Evolutionary conservation across 305 asterid species (phyloP).

Genomic region (Fraxinus paxiana): DNA sequence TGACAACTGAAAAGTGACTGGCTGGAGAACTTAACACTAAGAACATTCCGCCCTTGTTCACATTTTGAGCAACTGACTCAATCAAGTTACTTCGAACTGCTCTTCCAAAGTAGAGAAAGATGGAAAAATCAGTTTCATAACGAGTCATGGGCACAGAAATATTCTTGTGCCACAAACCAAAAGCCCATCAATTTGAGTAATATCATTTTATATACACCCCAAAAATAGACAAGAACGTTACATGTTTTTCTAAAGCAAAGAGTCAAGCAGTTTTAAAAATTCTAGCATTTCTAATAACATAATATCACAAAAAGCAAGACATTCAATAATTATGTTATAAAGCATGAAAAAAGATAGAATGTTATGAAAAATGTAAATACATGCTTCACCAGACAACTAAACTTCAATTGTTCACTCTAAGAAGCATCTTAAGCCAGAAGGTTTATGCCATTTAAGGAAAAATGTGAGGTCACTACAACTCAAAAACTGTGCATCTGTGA

Average conservation of each 20-base stretch:
- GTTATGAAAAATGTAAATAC: neutral
- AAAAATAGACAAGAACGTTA: neutral
- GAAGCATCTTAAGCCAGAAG: neutral
- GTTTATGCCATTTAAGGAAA: neutral
- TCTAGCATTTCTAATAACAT: neutral
- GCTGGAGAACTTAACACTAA: neutral
- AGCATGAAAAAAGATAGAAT: neutral
- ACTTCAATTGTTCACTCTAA: neutral
- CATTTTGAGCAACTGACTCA: neutral
- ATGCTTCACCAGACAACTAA: slow-evolving; percentile 1
- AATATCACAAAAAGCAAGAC: neutral
- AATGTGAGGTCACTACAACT: slow-evolving; percentile 4
- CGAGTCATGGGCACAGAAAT: neutral
- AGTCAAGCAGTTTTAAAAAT: neutral
- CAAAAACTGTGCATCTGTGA: slow-evolving; percentile 10
- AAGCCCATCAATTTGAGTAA: neutral
- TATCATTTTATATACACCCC: neutral
- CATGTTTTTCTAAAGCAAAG: neutral
- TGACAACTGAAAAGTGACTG: neutral
- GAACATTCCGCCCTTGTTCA: neutral
- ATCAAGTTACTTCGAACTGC: neutral
- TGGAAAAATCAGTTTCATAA: neutral
- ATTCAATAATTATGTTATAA: neutral
- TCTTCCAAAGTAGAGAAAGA: neutral
- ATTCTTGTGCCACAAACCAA: neutral